phyloP scores from a whole-genome alignment of 2,329 filamentous ascomycete species.

The Cercospora sesami region DNA sequence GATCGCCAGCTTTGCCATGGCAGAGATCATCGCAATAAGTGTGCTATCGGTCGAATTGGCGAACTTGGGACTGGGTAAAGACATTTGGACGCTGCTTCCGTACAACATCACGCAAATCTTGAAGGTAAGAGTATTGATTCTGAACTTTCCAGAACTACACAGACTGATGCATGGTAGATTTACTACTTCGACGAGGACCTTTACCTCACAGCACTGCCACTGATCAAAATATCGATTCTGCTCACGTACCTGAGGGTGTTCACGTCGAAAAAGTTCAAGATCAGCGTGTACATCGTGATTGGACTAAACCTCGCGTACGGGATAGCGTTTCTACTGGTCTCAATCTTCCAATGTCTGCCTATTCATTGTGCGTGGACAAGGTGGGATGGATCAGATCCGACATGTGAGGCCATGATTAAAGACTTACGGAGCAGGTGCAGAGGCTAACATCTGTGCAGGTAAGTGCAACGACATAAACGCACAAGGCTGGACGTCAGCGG shows the following conservation, averaged over 20 bases:
- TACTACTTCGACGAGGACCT: constrained; percentile 25
- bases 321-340: constrained; percentile 23
- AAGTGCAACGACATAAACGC: constrained; percentile 28
- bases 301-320: constrained; percentile 22
- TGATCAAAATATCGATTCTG: constrained; percentile 25
- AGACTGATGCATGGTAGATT: constrained; percentile 7
- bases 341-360: constrained; percentile 25
- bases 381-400: constrained; percentile 19
- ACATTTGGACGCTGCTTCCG: constrained; percentile 28
- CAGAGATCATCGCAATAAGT: constrained; percentile 19
- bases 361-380: constrained; percentile 22
- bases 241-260: constrained; percentile 30
- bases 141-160: neutral
- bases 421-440: neutral
- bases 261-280: constrained; percentile 18
- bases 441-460: neutral
- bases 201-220: constrained; percentile 22
- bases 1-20: constrained; percentile 21
- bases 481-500: constrained; percentile 25
- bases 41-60: constrained; percentile 18
- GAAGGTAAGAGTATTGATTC: neutral
- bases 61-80: constrained; percentile 29
- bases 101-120: constrained; percentile 24
- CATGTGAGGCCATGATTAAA: neutral
- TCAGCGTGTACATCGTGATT: constrained; percentile 17